Evolutionary conservation across 306 rosid genomes (phyloP).

Genomic region (Styphnolobium japonicum): DNA sequence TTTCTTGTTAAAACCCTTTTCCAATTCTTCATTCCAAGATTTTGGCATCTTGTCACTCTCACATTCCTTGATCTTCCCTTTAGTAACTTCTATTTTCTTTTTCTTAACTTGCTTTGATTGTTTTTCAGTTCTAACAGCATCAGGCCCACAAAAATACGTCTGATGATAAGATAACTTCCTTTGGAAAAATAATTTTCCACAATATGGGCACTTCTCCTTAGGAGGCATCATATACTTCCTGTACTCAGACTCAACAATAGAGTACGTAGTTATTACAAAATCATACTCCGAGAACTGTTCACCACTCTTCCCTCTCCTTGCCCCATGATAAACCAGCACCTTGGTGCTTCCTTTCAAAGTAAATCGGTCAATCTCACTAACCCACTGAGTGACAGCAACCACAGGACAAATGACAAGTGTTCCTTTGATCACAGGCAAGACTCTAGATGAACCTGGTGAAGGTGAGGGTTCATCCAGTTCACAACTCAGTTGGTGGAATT

Average conservation of each 20-base stretch:
- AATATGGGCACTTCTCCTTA: constrained; percentile 60
- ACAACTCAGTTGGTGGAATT: constrained; percentile 14
- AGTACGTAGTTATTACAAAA: constrained; percentile 84
- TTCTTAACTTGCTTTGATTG: constrained; percentile 82
- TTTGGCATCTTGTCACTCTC: background rate
- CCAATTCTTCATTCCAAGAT: background rate
- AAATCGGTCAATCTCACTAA: constrained; percentile 69
- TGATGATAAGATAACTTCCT: constrained; percentile 44
- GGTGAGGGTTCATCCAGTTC: constrained; percentile 37
- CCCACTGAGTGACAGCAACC: constrained; percentile 93
- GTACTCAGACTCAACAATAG: constrained; percentile 77
- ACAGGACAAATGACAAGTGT: constrained; percentile 92
- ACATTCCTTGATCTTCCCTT: constrained; percentile 24
- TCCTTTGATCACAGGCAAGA: constrained; percentile 45
- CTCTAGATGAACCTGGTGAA: constrained; percentile 47
- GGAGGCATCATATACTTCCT: constrained; percentile 87
- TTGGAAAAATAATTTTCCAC: constrained; percentile 44
- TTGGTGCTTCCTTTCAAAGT: constrained; percentile 76
- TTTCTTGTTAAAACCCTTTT: background rate
- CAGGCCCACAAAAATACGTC: constrained; percentile 74
- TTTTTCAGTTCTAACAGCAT: constrained; percentile 63
- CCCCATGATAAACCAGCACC: constrained; percentile 83
- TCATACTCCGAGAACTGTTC: constrained; percentile 58
- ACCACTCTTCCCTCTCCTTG: constrained; percentile 55
- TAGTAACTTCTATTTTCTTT: constrained; percentile 27